phyloP scores from a whole-genome alignment of 2,329 filamentous ascomycete genomes.

The Thyridium curvatum region DNA sequence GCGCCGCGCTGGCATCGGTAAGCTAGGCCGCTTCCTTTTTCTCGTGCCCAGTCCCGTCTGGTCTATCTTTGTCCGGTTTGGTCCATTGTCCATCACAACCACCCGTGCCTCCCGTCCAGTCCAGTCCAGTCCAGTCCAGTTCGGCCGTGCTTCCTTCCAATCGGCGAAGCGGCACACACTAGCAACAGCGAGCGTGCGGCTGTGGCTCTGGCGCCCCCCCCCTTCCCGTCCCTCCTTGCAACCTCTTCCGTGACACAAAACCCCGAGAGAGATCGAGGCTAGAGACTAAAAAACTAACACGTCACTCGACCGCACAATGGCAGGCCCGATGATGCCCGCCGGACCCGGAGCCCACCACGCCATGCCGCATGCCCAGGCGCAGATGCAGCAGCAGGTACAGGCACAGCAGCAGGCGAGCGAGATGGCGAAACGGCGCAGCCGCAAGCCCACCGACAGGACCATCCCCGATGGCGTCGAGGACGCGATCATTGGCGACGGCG shows the following conservation, averaged over 20 bases:
- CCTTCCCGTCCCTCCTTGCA: conserved; percentile 1
- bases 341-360: conserved; percentile 44
- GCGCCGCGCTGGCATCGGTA: conserved; percentile 49
- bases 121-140: no score
- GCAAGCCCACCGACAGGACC: conserved; percentile 91
- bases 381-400: conserved; percentile 32
- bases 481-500: conserved; percentile 74
- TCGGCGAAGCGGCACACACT: not conserved
- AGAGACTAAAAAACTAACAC: not conserved
- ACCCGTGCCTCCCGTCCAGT: no score
- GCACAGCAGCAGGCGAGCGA: conserved; percentile 48
- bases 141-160: not conserved
- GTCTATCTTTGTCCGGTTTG: not conserved
- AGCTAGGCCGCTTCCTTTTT: conserved; percentile 12
- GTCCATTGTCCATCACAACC: no score
- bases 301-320: conserved; percentile 1
- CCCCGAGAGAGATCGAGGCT: not conserved
- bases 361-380: conserved; percentile 40
- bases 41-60: conserved; percentile 3
- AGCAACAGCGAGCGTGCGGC: no score
- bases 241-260: not conserved
- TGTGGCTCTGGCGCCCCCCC: no score
- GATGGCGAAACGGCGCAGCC: conserved; percentile 71
- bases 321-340: conserved; percentile 51
- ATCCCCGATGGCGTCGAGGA: conserved; percentile 87